Evolutionary conservation across 2,329 filamentous ascomycete species (phyloP).

Genomic region (Curvularia hawaiiensis): DNA sequence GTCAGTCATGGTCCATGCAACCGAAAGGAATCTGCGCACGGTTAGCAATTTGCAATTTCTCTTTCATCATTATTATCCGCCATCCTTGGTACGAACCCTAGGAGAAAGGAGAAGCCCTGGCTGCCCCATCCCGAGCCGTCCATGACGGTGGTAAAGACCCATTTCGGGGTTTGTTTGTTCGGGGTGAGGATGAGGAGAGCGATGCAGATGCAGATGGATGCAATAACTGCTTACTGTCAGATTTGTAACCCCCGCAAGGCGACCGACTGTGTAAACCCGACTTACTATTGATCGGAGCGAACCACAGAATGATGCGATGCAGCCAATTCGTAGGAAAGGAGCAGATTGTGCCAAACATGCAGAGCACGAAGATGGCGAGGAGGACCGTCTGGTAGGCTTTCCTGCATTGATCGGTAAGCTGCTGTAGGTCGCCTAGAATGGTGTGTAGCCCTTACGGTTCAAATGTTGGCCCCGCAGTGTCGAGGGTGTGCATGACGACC

Average conservation of each 20-base stretch:
- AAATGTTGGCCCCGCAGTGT: slow-evolving; percentile 59
- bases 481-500: slow-evolving; percentile 65
- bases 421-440: slow-evolving; percentile 2
- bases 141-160: slow-evolving; percentile 66
- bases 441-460: slow-evolving; percentile 56
- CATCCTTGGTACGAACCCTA: slow-evolving; percentile 52
- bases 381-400: slow-evolving; percentile 64
- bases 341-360: slow-evolving; percentile 63
- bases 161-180: slow-evolving; percentile 62
- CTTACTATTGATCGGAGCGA: slow-evolving; percentile 68
- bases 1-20: slow-evolving; percentile 70
- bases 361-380: slow-evolving; percentile 61
- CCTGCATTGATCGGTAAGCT: slow-evolving; percentile 44
- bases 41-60: slow-evolving; percentile 12
- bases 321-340: slow-evolving; percentile 65
- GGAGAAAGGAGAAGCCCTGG: slow-evolving; percentile 65
- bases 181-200: slow-evolving; percentile 63
- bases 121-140: slow-evolving; percentile 68
- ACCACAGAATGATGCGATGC: slow-evolving; percentile 66
- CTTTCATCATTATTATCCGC: not conserved
- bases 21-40: slow-evolving; percentile 55
- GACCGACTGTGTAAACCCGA: not conserved
- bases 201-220: slow-evolving; percentile 65
- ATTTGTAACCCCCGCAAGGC: not conserved
- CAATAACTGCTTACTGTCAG: slow-evolving; percentile 52